Base-by-base conservation (phyloP, 148 eudicot genomes). In the Polygonum maritimum region DNA sequence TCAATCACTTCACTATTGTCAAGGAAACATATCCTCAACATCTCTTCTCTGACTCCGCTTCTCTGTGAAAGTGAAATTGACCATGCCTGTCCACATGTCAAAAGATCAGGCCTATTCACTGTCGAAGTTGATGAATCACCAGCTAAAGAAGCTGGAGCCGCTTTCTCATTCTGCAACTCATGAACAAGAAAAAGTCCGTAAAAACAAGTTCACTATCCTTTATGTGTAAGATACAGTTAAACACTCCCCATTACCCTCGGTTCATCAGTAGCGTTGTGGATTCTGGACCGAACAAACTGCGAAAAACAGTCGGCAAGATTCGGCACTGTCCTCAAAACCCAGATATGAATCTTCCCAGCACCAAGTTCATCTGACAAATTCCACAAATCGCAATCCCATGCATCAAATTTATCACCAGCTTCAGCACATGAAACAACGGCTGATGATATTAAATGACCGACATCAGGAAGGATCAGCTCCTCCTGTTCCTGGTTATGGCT, bases 61-160 rank as follows among this genome's bases (percentile, higher is more conserved):
- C 89, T 91, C 72, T 90, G 84, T 33, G 97, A 85, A 76, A 94
- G 93, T 67, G 91, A 86, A 77, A 94, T 79, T 60, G 89, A 88
- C 97, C 98, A 94, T 55, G 97, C 98, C 80, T 83, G 81, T 81
- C 92, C 97, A 80, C 78, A 11, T 16, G 89, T 88, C 75, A 94
- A 81, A 81, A 91, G 91, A 83, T 81, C 58, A 76, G 77, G 74
- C 69, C 81, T 79, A 26, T 72, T 48, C 35, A 48, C 62, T 74
- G 22, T 70, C 36, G 76, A 75, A 78, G 82, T 19, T 73, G 84
- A 76, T 36, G 14, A 75, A 75, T 76, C 85, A 62, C 13, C 52
- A 7, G 18, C 78, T 70, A 83, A 77, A 73, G 88, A 79, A 77
- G 83, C 79, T 69, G 88, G 75, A 80, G 76, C 77, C 79, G 82